Evolutionary conservation across 768 basidiomycete species (phyloP).

Genomic region (Mycena crocata): DNA sequence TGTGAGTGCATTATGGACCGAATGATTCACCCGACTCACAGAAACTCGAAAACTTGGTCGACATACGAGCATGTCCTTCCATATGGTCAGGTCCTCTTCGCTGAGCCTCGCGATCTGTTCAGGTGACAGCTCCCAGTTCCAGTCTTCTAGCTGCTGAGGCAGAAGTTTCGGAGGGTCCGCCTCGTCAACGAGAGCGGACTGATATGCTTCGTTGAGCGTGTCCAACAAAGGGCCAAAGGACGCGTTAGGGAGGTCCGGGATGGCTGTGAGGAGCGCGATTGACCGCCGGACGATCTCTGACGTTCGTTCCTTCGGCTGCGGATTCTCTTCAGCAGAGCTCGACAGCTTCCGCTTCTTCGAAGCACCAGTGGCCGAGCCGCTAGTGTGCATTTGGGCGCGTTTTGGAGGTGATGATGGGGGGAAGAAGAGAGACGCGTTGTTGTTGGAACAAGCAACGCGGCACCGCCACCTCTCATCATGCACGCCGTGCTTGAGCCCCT

Average conservation of each 20-base stretch:
- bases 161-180: background rate
- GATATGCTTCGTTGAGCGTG: slow-evolving; percentile 8
- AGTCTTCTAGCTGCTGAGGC: background rate
- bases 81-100: slow-evolving; percentile 22
- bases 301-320: slow-evolving; percentile 6
- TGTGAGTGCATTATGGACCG: background rate
- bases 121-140: slow-evolving; percentile 23
- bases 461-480: slow-evolving; percentile 1
- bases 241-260: slow-evolving; percentile 7
- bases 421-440: slow-evolving; percentile 4
- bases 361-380: background rate
- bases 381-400: slow-evolving; percentile 8
- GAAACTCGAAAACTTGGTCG: background rate
- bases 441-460: background rate
- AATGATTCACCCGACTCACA: background rate
- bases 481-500: too few relatives aligned
- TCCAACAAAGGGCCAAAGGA: slow-evolving; percentile 7
- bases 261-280: slow-evolving; percentile 10
- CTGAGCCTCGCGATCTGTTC: slow-evolving; percentile 6
- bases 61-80: slow-evolving; percentile 22
- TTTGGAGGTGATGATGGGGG: background rate
- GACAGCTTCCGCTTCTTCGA: slow-evolving; percentile 18
- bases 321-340: background rate
- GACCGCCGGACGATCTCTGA: slow-evolving; percentile 21
- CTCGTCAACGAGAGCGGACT: slow-evolving; percentile 10